These are phyloP conservation scores for Coemansia sp. DNA, from an alignment of 192 early-diverging fungal species.

Conservation along the genomic window DNA sequence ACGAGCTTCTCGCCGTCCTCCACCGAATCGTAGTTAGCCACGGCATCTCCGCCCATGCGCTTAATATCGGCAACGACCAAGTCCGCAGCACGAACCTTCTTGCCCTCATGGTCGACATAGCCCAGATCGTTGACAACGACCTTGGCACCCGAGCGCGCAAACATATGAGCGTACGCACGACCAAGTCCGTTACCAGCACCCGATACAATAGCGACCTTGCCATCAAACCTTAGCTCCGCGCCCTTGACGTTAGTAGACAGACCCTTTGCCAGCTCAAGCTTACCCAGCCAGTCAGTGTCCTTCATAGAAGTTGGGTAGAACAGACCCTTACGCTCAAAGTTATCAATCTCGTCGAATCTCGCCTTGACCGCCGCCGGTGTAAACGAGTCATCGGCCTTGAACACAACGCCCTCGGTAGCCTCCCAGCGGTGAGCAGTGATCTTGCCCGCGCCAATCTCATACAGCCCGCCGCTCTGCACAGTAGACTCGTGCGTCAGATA, in stretches of 20 bases:
- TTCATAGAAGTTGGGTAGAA: slow-evolving; percentile 70
- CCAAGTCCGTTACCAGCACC: slow-evolving; percentile 95
- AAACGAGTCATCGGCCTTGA: slow-evolving; percentile 86
- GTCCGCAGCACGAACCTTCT: slow-evolving; percentile 59
- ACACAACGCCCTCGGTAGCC: slow-evolving; percentile 81
- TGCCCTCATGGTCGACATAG: slow-evolving; percentile 48
- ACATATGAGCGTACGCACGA: slow-evolving; percentile 80
- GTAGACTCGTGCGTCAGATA: slow-evolving; percentile 89
- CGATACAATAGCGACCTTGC: slow-evolving; percentile 83
- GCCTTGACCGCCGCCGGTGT: slow-evolving; percentile 79
- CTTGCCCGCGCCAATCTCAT: slow-evolving; percentile 93
- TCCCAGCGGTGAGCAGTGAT: slow-evolving; percentile 91
- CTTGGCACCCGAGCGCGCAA: slow-evolving; percentile 81
- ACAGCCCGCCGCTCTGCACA: slow-evolving; percentile 79
- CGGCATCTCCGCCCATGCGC: slow-evolving; percentile 81
- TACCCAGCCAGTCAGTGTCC: slow-evolving; percentile 81
- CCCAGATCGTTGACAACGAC: slow-evolving; percentile 96
- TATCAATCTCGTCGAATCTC: slow-evolving; percentile 74
- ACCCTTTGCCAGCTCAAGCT: slow-evolving; percentile 73
- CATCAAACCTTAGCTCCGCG: slow-evolving; percentile 67
- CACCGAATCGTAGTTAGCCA: slow-evolving; percentile 91
- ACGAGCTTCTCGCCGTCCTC: slow-evolving; percentile 95
- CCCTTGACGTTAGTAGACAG: slow-evolving; percentile 62
- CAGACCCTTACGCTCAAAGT: slow-evolving; percentile 56
- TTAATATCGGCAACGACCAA: slow-evolving; percentile 84